These are phyloP conservation scores for Huiozyma sinensis DNA, from an alignment of 805 yeast genomes.

Conservation along the genomic window DNA sequence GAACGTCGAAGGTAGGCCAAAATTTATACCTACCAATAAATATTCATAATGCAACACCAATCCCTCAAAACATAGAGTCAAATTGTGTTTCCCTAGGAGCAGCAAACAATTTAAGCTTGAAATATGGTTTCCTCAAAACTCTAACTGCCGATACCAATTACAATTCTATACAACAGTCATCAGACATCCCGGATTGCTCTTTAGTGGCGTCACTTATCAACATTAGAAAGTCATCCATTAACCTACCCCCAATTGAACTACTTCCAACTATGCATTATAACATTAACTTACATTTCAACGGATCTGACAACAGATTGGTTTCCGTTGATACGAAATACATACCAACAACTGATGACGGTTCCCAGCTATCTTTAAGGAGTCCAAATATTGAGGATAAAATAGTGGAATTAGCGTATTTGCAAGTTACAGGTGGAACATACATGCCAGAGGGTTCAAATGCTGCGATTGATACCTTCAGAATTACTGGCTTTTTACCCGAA, in stretches of 20 bases:
- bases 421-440: slow-evolving; percentile 47
- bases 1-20: slow-evolving; percentile 13
- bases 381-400: slow-evolving; percentile 22
- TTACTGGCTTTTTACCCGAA: slow-evolving; percentile 73
- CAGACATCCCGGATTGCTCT: slow-evolving; percentile 50
- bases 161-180: slow-evolving; percentile 14
- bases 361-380: slow-evolving; percentile 13
- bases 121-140: slow-evolving; percentile 5
- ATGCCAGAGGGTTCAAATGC: slow-evolving; percentile 66
- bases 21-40: slow-evolving; percentile 21
- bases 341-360: slow-evolving; percentile 8
- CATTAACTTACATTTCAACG: slow-evolving; percentile 19
- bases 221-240: slow-evolving; percentile 24
- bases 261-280: slow-evolving; percentile 9
- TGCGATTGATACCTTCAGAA: slow-evolving; percentile 51
- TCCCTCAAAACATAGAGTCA: slow-evolving; percentile 11
- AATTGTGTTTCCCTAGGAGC: neutral
- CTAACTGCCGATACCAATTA: slow-evolving; percentile 6
- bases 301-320: slow-evolving; percentile 20
- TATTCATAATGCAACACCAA: slow-evolving; percentile 12
- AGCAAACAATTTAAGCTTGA: slow-evolving; percentile 1
- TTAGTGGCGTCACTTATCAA: slow-evolving; percentile 61
- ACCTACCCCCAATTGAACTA: slow-evolving; percentile 7
- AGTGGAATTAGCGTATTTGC: slow-evolving; percentile 68
- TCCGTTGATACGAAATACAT: slow-evolving; percentile 12